Evolutionary conservation across 305 asterid genomes (phyloP), one percentile per base, ranked within the genome.

Genomic region (Fraxinus nigra): DNA sequence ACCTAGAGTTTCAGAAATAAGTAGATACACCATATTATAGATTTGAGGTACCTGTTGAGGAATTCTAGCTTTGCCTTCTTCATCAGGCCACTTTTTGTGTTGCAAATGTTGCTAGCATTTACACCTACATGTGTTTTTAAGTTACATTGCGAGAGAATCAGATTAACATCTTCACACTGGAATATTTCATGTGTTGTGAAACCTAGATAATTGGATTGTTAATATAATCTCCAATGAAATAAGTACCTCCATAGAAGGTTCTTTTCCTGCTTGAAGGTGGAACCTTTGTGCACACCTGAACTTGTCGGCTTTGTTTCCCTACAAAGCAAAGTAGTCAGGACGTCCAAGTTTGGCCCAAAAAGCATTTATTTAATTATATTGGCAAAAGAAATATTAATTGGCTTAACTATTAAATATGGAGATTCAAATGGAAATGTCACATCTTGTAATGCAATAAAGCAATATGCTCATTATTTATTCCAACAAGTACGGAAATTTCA

Each of bases 31-130:
- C 10, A 26, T 65, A 67, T 79, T 67, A 18, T 28, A 82, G 56
- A 72, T 38, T 26, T 65, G 75, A 82, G 22, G 80, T 84, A 93
- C 98, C 99, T 90, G 89, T 91, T 97, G 72, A 92, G 48, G 81
- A 87, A 97, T 32, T 97, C 98, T 26, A 88, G 48, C 90, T 91
- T 97, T 76, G 99, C 93, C 89, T 94, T 94, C 95, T 94, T 97
- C 98, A 95, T 86, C 86, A 97, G 85, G 87, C 81, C 80, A 83
- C 98, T 91, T 87, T 91, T 97, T 35, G 97, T 90, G 89, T 86
- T 93, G 90, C 90, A 89, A 84, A 89, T 84, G 85, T 86, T 87
- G 86, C 78, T 85, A 76, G 89, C 89, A 51, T 80, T 83, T 65
- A 83, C 84, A 78, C 92, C 92, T 87, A 77, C 43, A 82, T 28